These are phyloP conservation scores for Lycium barbarum DNA, from an alignment of 257 asterid genomes.

Conservation along the genomic window DNA sequence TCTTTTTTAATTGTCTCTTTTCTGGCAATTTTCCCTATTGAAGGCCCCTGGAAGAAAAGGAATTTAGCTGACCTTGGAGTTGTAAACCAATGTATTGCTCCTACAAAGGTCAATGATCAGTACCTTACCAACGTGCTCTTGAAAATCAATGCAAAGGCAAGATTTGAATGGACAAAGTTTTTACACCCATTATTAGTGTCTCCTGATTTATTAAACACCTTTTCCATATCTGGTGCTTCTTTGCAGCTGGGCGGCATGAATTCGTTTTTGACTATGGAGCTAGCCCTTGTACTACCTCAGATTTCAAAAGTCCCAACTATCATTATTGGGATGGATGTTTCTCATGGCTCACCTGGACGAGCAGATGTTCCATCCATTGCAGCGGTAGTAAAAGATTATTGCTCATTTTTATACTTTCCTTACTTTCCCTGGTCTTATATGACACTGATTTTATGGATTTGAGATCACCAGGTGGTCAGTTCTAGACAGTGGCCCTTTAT, in stretches of 20 bases:
- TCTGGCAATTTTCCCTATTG: constrained; percentile 12
- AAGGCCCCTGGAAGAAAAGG: constrained; percentile 67
- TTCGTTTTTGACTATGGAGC: constrained; percentile 60
- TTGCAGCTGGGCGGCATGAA: constrained; percentile 68
- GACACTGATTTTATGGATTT: neutral
- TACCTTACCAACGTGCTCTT: constrained; percentile 67
- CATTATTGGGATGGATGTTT: constrained; percentile 83
- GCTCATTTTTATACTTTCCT: no score
- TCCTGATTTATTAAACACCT: neutral
- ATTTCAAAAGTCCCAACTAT: constrained; percentile 60
- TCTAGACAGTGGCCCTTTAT: constrained; percentile 76
- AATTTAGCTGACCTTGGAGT: constrained; percentile 56
- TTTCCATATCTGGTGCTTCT: neutral
- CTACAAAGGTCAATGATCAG: constrained; percentile 67
- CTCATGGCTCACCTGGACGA: constrained; percentile 81
- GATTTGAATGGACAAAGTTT: neutral
- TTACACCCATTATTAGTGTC: neutral
- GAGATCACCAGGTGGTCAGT: constrained; percentile 61
- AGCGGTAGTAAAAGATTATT: no score
- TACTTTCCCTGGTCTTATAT: neutral
- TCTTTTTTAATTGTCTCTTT: neutral
- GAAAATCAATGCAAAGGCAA: constrained; percentile 73
- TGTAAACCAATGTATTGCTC: constrained; percentile 70
- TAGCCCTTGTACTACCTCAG: constrained; percentile 40
- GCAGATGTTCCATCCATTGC: constrained; percentile 55